These are phyloP conservation scores for Penicillium sp. DNA, from an alignment of 2,329 filamentous ascomycete species.

Conservation along the genomic window DNA sequence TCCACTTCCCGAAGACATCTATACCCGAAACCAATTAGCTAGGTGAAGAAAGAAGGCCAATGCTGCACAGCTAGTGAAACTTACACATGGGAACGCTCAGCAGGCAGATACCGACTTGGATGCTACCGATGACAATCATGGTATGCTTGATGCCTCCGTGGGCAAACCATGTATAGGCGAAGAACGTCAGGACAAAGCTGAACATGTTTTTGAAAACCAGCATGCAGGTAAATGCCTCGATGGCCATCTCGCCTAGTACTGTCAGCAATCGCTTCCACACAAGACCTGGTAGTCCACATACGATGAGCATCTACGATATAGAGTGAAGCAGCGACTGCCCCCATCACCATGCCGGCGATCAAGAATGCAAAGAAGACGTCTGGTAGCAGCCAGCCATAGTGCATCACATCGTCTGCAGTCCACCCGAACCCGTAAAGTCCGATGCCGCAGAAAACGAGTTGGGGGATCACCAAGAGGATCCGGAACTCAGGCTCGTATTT, in stretches of 20 bases:
- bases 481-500: slow-evolving; percentile 91
- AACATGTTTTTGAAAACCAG: slow-evolving; percentile 96
- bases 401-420: slow-evolving; percentile 58
- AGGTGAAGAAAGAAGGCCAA: not conserved
- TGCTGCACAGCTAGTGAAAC: slow-evolving; percentile 36
- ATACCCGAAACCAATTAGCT: not conserved
- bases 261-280: slow-evolving; percentile 7
- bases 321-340: slow-evolving; percentile 77
- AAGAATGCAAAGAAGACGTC: slow-evolving; percentile 81
- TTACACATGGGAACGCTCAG: slow-evolving; percentile 75
- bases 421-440: slow-evolving; percentile 84
- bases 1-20: slow-evolving; percentile 78
- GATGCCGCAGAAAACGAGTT: slow-evolving; percentile 71
- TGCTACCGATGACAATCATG: slow-evolving; percentile 69
- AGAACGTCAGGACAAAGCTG: slow-evolving; percentile 79
- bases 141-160: slow-evolving; percentile 52
- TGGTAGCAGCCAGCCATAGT: slow-evolving; percentile 70
- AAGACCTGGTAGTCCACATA: slow-evolving; percentile 43
- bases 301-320: slow-evolving; percentile 94
- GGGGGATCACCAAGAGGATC: slow-evolving; percentile 76
- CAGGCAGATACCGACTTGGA: slow-evolving; percentile 75
- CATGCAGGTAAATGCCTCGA: slow-evolving; percentile 86
- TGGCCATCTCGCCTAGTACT: slow-evolving; percentile 65
- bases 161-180: slow-evolving; percentile 79
- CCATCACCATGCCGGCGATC: slow-evolving; percentile 87